These are phyloP conservation scores for Fusarium ramigenum DNA, from an alignment of 2,329 filamentous ascomycete genomes.

Conservation along the genomic window DNA sequence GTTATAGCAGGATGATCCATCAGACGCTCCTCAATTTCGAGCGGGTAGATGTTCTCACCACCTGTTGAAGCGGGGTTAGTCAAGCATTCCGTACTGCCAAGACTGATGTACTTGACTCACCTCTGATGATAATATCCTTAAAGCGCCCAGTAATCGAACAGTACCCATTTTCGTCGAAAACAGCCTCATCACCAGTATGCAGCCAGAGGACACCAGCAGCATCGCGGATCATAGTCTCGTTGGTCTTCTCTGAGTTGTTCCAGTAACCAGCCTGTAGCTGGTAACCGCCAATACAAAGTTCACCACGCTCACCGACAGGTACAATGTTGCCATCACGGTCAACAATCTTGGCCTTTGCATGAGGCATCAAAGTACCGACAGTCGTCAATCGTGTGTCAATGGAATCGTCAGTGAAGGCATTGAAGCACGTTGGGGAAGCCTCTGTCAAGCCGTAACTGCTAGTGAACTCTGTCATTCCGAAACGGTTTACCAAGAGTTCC, in stretches of 20 bases:
- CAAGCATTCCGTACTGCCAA: conserved; percentile 18
- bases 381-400: conserved; percentile 73
- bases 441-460: conserved; percentile 80
- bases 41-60: conserved; percentile 77
- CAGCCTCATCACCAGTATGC: conserved; percentile 75
- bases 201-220: conserved; percentile 66
- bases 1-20: conserved; percentile 68
- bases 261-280: conserved; percentile 74
- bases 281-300: conserved; percentile 82
- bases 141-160: conserved; percentile 79
- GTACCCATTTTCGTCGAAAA: conserved; percentile 74
- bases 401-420: conserved; percentile 78
- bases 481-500: conserved; percentile 73
- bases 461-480: conserved; percentile 80
- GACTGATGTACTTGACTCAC: conserved; percentile 46
- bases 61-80: conserved; percentile 53
- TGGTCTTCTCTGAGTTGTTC: conserved; percentile 79
- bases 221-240: conserved; percentile 65
- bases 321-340: conserved; percentile 72
- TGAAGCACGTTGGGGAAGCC: conserved; percentile 83
- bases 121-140: conserved; percentile 83
- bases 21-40: conserved; percentile 80
- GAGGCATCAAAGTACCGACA: conserved; percentile 80
- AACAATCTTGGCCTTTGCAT: conserved; percentile 80
- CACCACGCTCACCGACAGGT: conserved; percentile 73